Percentiles rank a stretch among this genome's conserved stretches.
Conservation (phyloP, 768 basidiomycete species). For the Leucocoprinus birnbaumii region DNA sequence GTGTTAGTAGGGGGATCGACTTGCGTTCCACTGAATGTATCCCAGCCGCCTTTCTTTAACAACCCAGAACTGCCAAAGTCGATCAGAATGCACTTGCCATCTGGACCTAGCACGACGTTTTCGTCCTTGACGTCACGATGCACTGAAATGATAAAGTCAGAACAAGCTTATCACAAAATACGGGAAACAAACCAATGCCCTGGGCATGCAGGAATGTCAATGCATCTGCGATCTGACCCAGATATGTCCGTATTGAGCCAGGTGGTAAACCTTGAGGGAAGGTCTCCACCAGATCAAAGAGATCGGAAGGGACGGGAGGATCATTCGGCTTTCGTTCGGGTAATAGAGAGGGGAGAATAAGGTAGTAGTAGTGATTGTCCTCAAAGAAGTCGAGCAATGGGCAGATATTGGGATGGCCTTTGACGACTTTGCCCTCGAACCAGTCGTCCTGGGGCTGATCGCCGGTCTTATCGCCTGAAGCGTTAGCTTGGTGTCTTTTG, state of each 20-base stretch:
- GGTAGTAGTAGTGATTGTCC: conserved; percentile 93
- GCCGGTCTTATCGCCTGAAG: conserved; percentile 10
- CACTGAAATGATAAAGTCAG: conserved; percentile 44
- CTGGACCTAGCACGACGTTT: conserved; percentile 81
- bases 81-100: conserved; percentile 86
- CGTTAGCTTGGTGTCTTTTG: conserved; percentile 33
- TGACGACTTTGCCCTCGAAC: conserved; percentile 67
- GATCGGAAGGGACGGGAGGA: conserved; percentile 66
- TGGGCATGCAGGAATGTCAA: conserved; percentile 84
- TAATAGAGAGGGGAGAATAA: conserved; percentile 79
- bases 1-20: conserved; percentile 27
- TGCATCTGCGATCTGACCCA: conserved; percentile 94
- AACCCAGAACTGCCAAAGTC: conserved; percentile 95
- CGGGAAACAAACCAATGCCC: conserved; percentile 75
- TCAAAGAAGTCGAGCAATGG: conserved; percentile 96
- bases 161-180: not conserved
- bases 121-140: conserved; percentile 99
- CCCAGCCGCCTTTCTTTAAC: conserved; percentile 82
- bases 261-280: conserved; percentile 85
- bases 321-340: conserved; percentile 53
- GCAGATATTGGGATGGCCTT: conserved; percentile 95
- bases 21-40: conserved; percentile 91
- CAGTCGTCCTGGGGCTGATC: conserved; percentile 39
- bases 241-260: conserved; percentile 70
- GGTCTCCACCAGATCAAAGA: conserved; percentile 93